These are phyloP conservation scores for Melanomma pulvis-pyrius DNA, from an alignment of 495 filamentous ascomycete species.

Conservation along the genomic window DNA sequence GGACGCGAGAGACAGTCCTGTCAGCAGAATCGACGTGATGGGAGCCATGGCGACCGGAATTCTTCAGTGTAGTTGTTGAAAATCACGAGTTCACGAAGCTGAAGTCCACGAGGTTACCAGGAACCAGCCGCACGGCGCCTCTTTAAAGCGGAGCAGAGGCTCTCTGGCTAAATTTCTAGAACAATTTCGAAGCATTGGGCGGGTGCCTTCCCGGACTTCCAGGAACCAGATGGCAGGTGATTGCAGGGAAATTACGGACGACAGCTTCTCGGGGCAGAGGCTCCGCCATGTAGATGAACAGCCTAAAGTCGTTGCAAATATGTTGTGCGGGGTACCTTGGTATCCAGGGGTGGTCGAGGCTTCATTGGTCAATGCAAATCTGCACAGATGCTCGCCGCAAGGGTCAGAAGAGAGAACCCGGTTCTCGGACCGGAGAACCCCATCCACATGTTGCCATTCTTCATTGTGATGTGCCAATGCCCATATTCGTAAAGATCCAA, in stretches of 20 bases:
- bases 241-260: slow-evolving; percentile 8
- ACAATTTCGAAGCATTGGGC: neutral
- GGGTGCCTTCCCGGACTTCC: slow-evolving; percentile 2
- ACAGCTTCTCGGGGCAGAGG: neutral
- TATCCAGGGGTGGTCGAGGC: neutral
- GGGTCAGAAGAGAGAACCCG: neutral
- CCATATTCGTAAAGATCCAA: too few species aligned
- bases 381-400: neutral
- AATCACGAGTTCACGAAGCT: neutral
- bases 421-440: neutral
- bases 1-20: slow-evolving; percentile 11
- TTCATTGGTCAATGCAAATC: neutral
- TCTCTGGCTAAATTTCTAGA: slow-evolving; percentile 7
- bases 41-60: slow-evolving; percentile 14
- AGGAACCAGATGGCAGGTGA: slow-evolving; percentile 8
- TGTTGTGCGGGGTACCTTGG: neutral
- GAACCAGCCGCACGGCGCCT: slow-evolving; percentile 4
- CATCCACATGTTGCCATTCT: neutral
- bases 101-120: slow-evolving; percentile 1
- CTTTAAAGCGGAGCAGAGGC: slow-evolving; percentile 6
- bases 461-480: neutral
- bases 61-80: neutral
- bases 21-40: slow-evolving; percentile 2
- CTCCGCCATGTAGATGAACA: neutral
- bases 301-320: neutral